Evolutionary conservation across 2,329 filamentous ascomycete species (phyloP), one percentile per base, ranked within the genome.

Genomic region (Ophiostoma himal-ulmi): DNA sequence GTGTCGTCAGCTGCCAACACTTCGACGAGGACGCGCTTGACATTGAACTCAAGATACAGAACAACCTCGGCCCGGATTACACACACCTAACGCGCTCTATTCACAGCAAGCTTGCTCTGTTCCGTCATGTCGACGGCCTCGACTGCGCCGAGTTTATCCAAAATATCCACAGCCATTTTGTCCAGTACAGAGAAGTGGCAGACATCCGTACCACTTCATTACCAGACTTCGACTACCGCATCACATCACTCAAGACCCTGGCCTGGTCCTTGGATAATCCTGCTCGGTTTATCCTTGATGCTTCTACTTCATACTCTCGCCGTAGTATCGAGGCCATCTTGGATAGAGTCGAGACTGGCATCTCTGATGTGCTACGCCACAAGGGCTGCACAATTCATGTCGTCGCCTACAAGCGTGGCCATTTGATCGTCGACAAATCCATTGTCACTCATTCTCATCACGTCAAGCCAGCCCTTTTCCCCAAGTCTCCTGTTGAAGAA

Each of bases 361-460:
- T 86, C 7, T 78, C 80, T 22, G 81, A 85, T 69, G 80, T 83
- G 6, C 78, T 86, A 34, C 80, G 81, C 67, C 81, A 82, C 34
- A 81, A 83, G 70, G 81, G 83, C 34, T 79, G 81, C 54, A 79
- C 81, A 5, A 78, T 85, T 68, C 82, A 80, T 30, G 77, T 86
- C 75, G 81, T 79, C 2, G 81, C 82, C 7, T 79, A 83, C 73
- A 86, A 86, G 75, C 81, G 84, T 62, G 84, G 84, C 0, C 84
- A 86, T 70, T 80, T 84, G 30, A 79, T 86, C 17, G 72, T 85
- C n/a, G 81, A 84, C 75, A 83, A 83, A 73, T 81, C 80, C 5
- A 77, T 85, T 10, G 78, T 82, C 14, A 79, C 82, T 8, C 77
- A 78, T 20, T 73, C 79, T 36, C 79, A 80, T 52, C 76, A 75